phyloP scores from a whole-genome alignment of 1,139 yeast species.

The Wickerhamiella infanticola region DNA sequence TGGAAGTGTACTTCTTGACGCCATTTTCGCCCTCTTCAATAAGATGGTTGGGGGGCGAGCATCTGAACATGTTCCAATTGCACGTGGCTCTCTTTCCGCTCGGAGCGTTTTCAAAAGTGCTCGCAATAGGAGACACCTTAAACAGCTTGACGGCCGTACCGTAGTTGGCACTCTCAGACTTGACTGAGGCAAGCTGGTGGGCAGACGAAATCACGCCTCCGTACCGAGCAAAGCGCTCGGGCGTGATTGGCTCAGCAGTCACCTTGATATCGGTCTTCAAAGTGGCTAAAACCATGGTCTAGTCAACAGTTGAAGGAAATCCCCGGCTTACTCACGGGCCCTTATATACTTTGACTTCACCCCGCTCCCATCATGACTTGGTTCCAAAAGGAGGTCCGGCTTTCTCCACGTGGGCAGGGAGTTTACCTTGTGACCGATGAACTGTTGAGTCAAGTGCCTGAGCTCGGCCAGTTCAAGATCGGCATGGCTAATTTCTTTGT shows the following conservation, averaged over 20 bases:
- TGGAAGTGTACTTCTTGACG: constrained; percentile 33
- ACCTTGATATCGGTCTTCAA: constrained; percentile 18
- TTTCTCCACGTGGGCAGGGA: constrained; percentile 48
- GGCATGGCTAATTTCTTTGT: constrained; percentile 54
- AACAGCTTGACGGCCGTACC: constrained; percentile 81
- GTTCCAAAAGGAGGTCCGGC: constrained; percentile 36
- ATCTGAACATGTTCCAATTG: constrained; percentile 72
- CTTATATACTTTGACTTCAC: too few species aligned
- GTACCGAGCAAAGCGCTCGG: constrained; percentile 32
- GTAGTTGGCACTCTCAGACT: constrained; percentile 56
- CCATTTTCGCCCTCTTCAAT: constrained; percentile 21
- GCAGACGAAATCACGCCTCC: constrained; percentile 43
- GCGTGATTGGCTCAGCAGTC: constrained; percentile 29
- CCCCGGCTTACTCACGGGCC: not conserved
- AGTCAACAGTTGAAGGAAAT: not conserved
- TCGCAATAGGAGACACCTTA: constrained; percentile 53
- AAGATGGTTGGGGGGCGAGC: constrained; percentile 56
- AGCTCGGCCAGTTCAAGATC: constrained; percentile 40
- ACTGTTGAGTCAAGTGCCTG: constrained; percentile 39
- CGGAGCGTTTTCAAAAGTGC: constrained; percentile 34
- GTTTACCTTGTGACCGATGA: constrained; percentile 60
- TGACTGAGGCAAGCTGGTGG: constrained; percentile 31
- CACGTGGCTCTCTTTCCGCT: constrained; percentile 38
- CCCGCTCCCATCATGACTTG: constrained; percentile 13
- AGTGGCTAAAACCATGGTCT: constrained; percentile 18